Evolutionary conservation across 2,329 filamentous ascomycete species (phyloP), one percentile per base, ranked within the genome.

Genomic region (Grosmannia clavigera): DNA sequence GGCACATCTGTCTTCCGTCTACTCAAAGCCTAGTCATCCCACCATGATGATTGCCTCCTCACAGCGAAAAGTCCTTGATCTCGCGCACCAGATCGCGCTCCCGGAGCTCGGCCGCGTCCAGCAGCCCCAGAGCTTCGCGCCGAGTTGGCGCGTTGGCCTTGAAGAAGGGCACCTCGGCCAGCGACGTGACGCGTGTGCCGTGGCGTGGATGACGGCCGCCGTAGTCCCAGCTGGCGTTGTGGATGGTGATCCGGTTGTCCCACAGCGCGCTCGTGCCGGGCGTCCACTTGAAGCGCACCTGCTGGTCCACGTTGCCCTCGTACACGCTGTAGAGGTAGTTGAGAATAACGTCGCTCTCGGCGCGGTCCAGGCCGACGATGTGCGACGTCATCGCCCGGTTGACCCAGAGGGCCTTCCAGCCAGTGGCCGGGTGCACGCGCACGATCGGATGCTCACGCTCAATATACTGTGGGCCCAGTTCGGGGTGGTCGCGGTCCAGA

Each of bases 201-300:
- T 90, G 86, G 48, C 86, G 76, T 0, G 86, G 83, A 67, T 88
- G 76, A 25, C 74, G 77, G 1, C 84, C 84, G 40, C 81, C 84
- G 66, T 89, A 89, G 65, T 90, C 85, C 84, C 85, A 90, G 66
- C 81, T 85, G 0, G 85, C 86, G 63, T 87, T 88, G 65, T 90
- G 85, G 46, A 88, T 88, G 0, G 86, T 88, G 61, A 88, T 85
- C 48, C 83, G 82, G 65, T 89, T 89, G 66, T 89, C 86, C 86
- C 86, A 89, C 3, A 89, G 71, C 0, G 83, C 86, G 58, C 81
- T 85, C 0, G 85, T 86, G 31, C 77, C 71, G 0, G 83, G 81
- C 0, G 81, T 87, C 87, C 86, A 90, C 67, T 78, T 81, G 73
- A 88, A 89, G 0, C 86, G 78, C 6, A 88, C 77, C 69, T 90